A percentile compares a stretch with the other conserved stretches of the same genome.
phyloP scores from a whole-genome alignment of 2,329 filamentous ascomycete genomes.

The Paraphaeosphaeria sporulosa region DNA sequence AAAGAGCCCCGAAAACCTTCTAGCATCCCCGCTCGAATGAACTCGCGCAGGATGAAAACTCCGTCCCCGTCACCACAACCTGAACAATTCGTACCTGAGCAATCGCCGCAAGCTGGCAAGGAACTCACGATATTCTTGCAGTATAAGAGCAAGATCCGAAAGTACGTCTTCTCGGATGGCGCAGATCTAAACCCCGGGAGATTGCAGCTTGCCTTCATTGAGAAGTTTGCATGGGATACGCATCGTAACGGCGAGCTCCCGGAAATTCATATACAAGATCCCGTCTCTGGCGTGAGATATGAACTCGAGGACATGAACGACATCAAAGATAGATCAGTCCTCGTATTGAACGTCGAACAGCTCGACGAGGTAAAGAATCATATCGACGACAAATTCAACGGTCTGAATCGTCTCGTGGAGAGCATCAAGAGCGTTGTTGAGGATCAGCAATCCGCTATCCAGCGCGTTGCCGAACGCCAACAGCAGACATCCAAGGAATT shows the following conservation, averaged over 20 bases:
- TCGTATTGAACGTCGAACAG: constrained; percentile 92
- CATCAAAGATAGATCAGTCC: constrained; percentile 91
- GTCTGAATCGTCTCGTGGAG: constrained; percentile 82
- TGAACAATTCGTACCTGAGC: constrained; percentile 56
- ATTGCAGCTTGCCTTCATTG: constrained; percentile 94
- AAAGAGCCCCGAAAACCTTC: constrained; percentile 30
- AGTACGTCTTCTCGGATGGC: constrained; percentile 87
- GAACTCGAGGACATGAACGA: constrained; percentile 93
- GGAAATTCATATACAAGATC: constrained; percentile 97
- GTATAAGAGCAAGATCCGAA: constrained; percentile 97
- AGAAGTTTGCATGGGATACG: constrained; percentile 99
- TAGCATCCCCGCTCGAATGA: constrained; percentile 34
- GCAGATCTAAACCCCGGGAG: constrained; percentile 86
- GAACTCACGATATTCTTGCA: constrained; percentile 94
- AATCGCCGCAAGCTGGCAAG: constrained; percentile 78
- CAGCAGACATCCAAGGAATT: constrained; percentile 89
- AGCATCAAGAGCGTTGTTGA: constrained; percentile 84
- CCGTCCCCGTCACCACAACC: constrained; percentile 53
- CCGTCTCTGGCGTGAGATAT: constrained; percentile 93
- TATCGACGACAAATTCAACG: constrained; percentile 88
- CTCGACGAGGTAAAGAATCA: constrained; percentile 96
- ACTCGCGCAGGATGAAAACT: constrained; percentile 44
- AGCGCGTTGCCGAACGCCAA: constrained; percentile 88
- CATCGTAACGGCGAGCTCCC: constrained; percentile 94
- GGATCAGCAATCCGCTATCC: constrained; percentile 81